phyloP scores from a whole-genome alignment of 2,329 filamentous ascomycete genomes.

The Fonsecaea pedrosoi region DNA sequence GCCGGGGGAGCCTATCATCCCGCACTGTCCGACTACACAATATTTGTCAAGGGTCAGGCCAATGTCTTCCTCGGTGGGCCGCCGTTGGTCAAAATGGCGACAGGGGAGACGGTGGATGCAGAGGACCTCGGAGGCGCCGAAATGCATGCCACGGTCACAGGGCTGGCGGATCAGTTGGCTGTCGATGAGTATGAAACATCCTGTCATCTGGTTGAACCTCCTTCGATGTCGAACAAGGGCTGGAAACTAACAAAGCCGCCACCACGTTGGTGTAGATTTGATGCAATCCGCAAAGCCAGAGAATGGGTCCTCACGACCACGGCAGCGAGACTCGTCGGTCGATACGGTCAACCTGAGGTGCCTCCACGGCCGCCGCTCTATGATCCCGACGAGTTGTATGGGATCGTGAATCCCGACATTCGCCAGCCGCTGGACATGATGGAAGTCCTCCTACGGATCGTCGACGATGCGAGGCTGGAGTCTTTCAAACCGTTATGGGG shows the following conservation, averaged over 20 bases:
- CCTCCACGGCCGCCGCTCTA: conserved; percentile 39
- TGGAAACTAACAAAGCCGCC: not conserved
- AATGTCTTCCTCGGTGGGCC: conserved; percentile 56
- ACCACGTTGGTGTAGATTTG: conserved; percentile 39
- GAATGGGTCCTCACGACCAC: conserved; percentile 46
- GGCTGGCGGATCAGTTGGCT: conserved; percentile 54
- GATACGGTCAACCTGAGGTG: not conserved
- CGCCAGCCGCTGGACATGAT: conserved; percentile 49
- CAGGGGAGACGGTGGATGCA: conserved; percentile 51
- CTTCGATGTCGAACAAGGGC: not conserved
- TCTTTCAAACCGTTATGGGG: conserved; percentile 53
- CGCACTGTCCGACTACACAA: conserved; percentile 52
- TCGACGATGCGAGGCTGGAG: conserved; percentile 51
- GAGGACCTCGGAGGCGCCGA: conserved; percentile 53
- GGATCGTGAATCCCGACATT: conserved; percentile 50
- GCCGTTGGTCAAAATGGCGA: conserved; percentile 57
- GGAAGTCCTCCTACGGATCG: conserved; percentile 51
- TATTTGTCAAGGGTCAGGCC: conserved; percentile 53
- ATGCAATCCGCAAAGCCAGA: conserved; percentile 49
- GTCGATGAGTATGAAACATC: conserved; percentile 45
- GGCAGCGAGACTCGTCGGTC: conserved; percentile 11
- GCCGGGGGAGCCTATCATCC: conserved; percentile 53
- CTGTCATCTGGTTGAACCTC: not conserved
- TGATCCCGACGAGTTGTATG: conserved; percentile 50
- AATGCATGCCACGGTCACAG: conserved; percentile 51